Base-by-base conservation (phyloP, 1,284 basidiomycete species). In the Irpex sp. region DNA sequence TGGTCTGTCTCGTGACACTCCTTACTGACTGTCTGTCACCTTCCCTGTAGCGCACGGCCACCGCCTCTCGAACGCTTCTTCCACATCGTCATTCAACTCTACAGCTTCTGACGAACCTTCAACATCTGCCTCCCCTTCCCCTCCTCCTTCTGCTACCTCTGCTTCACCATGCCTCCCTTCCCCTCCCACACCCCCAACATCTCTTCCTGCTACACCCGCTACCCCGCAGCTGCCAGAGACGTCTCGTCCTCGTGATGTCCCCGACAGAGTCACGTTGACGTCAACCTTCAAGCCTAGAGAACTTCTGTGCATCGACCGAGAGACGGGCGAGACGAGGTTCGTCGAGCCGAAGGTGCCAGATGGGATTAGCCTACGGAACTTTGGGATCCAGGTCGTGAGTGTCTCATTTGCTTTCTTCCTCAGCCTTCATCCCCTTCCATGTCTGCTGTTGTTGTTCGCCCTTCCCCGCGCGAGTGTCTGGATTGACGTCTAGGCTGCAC, bases 371-470 rank as follows among this genome's bases (percentile, higher is more conserved):
- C 76, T 91, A 69, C 78, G 91, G 68, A 93, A 93, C 77, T 93
- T 93, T 75, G 91, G 91, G 55, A 91, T 92, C 67, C 92, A 93
- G 73, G 84, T 90, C 70, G 90, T 92, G 74, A 80, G 90, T 85
- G 17, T 59, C 59, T 57, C 26, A 26, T 26, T 4, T 26, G 26
- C 65, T 11, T 61, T 40, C 66, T 69, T 62, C 38, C 60, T 63
- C 49, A 57, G 62, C 61, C 67, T 66, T 63, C 31, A 17, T 49
- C 51, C 52, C 34, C 17, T 8, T 21, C 26, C 49, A 9, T 4
- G 11, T 47, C 21, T 7, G 37, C n/a, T 8, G 11, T 19, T n/a
- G 13, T 51, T 21, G 7, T n/a, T n/a, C 49, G 7, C 15, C 49
- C 49, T n/a, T 8, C 8, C 49, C n/a, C 7, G 49, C 19, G 19